Evolutionary conservation across 306 rosid genomes (phyloP), one percentile per base, ranked within the genome.

Genomic region (Gastrolobium villosum): DNA sequence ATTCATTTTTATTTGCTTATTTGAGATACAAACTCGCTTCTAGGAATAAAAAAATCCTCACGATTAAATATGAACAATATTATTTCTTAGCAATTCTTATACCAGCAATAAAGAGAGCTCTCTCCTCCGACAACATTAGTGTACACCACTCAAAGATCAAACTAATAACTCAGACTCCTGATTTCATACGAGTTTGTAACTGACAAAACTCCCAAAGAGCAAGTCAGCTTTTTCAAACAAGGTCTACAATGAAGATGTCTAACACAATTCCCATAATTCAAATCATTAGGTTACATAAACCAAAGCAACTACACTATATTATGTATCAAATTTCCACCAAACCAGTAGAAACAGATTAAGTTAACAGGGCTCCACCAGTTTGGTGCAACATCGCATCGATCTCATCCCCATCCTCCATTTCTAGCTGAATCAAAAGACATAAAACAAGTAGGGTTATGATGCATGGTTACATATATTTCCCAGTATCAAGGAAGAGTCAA

Each of bases 371-470:
- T 83, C 90, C 92, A 3, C 92, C 97, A 7, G 84, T 88, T 70
- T 91, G 97, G 83, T 91, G 94, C 86, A 86, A 40, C 94, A 91
- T 91, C 0, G 91, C 97, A 81, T 89, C 94, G 0, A 88, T 89
- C 85, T 84, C 91, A 78, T 89, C 97, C 1, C 91, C 93, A 28
- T 92, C 91, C 83, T 92, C 97, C 97, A 89, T 84, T 70, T 86
- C 90, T 14, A 91, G 90, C 90, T 85, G 88, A 68, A 49, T 10
- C 26, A 44, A 55, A 3, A 2, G 4, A 32, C 30, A 40, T 2
- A 61, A 57, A 62, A 44, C 15, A 14, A 52, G 2, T 2, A 35
- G 35, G 40, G 20, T 78, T 49, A 55, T 57, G 15, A 44, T 43
- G 11, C 31, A 73, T 54, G 9, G 28, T 10, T 43, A 26, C 46